Base-by-base conservation (phyloP, 495 filamentous ascomycete genomes). In the Xylaria acuta region DNA sequence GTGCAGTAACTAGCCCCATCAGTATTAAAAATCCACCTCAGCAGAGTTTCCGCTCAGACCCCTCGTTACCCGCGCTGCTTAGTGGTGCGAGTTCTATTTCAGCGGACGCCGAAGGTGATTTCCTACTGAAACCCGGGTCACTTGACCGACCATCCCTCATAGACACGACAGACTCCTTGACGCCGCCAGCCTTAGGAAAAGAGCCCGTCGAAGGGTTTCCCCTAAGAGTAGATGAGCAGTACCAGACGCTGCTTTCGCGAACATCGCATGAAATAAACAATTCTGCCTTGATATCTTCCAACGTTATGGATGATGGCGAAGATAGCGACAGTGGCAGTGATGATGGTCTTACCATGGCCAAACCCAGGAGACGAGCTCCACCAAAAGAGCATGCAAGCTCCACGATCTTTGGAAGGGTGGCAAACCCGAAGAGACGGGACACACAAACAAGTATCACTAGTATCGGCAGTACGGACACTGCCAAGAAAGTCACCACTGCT, bases 71-170 rank as follows among this genome's bases (percentile, higher is more conserved):
- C 3, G 92, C 92, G 49, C 86, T 94, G 7, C 84, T 93, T 18
- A 93, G 92, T 40, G 90, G 91, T n/a, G 91, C 91, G n/a, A 93
- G 92, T 36, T 94, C 92, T n/a, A 82, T 93, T 25, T 94, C 90
- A 25, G 89, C 84, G 16, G 86, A 88, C 54, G 76, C 83, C 1
- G 88, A 89, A 73, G 86, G 83, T 7, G 86, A 89, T 40, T 86
- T 88, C 54, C 80, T 88, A 18, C 75, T 82, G 64, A 78, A 79
- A n/a, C 86, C 86, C 7, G 86, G 86, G 5, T 76, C 83, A 7
- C 75, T 85, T 38, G 76, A 78, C 54, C 78, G 77, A 38, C 75
- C 78, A 36, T 81, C 79, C 14, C 77, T 81, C 36, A 82, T 84
- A 38, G 82, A 85, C 56, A 86, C 87, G 0, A 82, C 85, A 2